These are phyloP conservation scores for Rhinocladiella mackenziei DNA, from an alignment of 2,329 filamentous ascomycete species.

Conservation along the genomic window DNA sequence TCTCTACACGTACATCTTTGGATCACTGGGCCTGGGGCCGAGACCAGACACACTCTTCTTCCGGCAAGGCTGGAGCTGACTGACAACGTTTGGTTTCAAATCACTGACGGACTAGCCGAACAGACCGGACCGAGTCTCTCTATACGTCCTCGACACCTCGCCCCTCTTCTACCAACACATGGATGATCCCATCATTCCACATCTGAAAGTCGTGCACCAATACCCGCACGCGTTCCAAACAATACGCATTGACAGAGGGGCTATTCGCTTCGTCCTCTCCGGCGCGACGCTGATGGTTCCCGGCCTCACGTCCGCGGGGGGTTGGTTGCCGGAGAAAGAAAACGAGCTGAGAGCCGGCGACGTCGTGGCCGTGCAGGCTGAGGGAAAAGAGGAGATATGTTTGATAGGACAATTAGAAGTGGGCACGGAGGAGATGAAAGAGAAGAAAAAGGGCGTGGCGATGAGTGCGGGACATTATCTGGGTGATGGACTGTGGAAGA, in stretches of 20 bases:
- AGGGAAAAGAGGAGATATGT: slow-evolving; percentile 90
- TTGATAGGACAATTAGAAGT: slow-evolving; percentile 79
- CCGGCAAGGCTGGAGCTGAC: too few species aligned
- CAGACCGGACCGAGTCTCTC: slow-evolving; percentile 79
- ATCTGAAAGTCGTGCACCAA: slow-evolving; percentile 82
- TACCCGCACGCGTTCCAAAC: slow-evolving; percentile 81
- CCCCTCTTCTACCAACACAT: slow-evolving; percentile 91
- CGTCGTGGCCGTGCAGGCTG: slow-evolving; percentile 82
- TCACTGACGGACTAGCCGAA: too few species aligned
- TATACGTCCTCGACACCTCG: slow-evolving; percentile 71
- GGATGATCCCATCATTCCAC: slow-evolving; percentile 73
- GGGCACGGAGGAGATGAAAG: slow-evolving; percentile 87
- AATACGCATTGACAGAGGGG: slow-evolving; percentile 87
- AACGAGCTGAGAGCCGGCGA: slow-evolving; percentile 71
- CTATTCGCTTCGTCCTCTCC: slow-evolving; percentile 91
- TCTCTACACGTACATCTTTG: not conserved
- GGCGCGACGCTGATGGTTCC: slow-evolving; percentile 96
- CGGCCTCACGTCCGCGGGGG: slow-evolving; percentile 79
- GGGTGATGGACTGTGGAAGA: slow-evolving; percentile 87
- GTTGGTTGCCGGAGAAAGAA: slow-evolving; percentile 67
- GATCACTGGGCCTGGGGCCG: not conserved
- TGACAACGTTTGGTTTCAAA: too few species aligned
- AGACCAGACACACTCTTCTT: not conserved
- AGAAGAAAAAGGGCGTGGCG: slow-evolving; percentile 87
- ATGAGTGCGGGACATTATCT: slow-evolving; percentile 92